Evolutionary conservation across 208 protist species (phyloP), one percentile per base, ranked within the genome.

Genomic region (Trypanosoma mega): DNA sequence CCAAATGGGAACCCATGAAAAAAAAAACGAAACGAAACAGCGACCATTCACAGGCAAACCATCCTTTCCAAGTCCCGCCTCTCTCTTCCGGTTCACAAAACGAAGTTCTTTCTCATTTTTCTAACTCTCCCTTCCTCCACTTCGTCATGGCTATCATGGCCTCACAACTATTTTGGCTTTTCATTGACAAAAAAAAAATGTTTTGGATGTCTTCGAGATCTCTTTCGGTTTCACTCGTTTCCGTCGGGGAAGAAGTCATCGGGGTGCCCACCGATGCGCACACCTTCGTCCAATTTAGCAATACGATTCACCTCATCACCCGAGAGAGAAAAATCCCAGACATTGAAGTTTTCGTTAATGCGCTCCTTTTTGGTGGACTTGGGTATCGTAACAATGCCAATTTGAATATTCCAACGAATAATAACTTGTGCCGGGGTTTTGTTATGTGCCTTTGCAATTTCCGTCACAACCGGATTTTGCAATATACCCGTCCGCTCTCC

Each of bases 321-420:
- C 2, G 57, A 57, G 9, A 98, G 63, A 50, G 82, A 47, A 72
- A 98, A 97, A 63, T 93, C 71, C 52, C 90, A 95, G 0, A 97
- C 60, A 49, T 80, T 50, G 14, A 94, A 75, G 70, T 98, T 98
- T 58, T 96, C 57, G n/a, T 50, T 57, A 44, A 98, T 96, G 49
- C 92, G 78, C 11, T 79, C 75, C 52, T 64, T 47, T 33, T 85
- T 77, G 26, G 49, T 78, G 3, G 84, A 92, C 69, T 98, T 97
- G 27, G 93, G 89, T 47, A 98, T 92, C 6, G 74, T 72, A 20
- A 85, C 68, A 44, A 85, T 68, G 21, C 77, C 85, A 14, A 85
- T 65, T 52, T 93, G 83, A 24, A 93, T 39, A 23, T 70, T 37
- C 78, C 80, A 96, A 30, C 86, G 80, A n/a, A 92, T 60, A 24